Conservation (phyloP, 1,284 basidiomycete species). For the Apiotrichum gamsii region DNA sequence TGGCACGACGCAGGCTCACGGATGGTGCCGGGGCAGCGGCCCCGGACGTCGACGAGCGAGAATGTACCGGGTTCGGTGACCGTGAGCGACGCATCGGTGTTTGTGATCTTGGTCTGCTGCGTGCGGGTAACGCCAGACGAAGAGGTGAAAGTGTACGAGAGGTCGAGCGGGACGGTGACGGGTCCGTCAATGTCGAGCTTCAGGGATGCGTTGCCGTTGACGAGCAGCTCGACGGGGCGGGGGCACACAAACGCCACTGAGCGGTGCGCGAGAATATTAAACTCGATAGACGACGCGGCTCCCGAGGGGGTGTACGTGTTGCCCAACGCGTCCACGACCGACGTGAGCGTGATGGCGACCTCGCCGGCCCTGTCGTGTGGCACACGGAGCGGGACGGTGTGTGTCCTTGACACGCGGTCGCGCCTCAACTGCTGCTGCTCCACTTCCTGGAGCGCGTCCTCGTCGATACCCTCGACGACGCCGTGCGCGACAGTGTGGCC, state of each 20-base stretch:
- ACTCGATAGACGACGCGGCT: constrained; percentile 51
- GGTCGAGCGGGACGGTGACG: constrained; percentile 15
- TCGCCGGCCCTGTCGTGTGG: constrained; percentile 38
- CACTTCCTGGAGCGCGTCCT: constrained; percentile 38
- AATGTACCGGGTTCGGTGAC: constrained; percentile 75
- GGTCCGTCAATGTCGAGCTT: constrained; percentile 24
- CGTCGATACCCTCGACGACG: constrained; percentile 76
- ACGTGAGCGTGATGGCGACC: constrained; percentile 46
- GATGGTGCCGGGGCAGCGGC: constrained; percentile 72
- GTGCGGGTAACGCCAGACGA: constrained; percentile 6
- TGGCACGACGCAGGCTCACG: constrained; percentile 70
- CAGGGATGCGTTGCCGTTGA: constrained; percentile 41
- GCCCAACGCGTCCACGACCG: constrained; percentile 47
- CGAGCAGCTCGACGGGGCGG: constrained; percentile 65
- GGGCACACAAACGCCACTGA: constrained; percentile 67
- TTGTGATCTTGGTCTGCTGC: constrained; percentile 50
- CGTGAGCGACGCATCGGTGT: constrained; percentile 51
- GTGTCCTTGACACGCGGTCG: constrained; percentile 32
- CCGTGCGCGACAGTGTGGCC: constrained; percentile 55
- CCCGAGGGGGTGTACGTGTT: constrained; percentile 48
- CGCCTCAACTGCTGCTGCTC: constrained; percentile 23
- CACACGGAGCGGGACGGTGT: constrained; percentile 36
- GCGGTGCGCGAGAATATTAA: constrained; percentile 70
- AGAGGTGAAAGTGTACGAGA: constrained; percentile 24
- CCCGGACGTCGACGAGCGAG: constrained; percentile 63